Percentiles rank a stretch among this genome's conserved stretches.
Evolutionary conservation across 805 yeast species (phyloP).

Genomic region (Pichia heedii): DNA sequence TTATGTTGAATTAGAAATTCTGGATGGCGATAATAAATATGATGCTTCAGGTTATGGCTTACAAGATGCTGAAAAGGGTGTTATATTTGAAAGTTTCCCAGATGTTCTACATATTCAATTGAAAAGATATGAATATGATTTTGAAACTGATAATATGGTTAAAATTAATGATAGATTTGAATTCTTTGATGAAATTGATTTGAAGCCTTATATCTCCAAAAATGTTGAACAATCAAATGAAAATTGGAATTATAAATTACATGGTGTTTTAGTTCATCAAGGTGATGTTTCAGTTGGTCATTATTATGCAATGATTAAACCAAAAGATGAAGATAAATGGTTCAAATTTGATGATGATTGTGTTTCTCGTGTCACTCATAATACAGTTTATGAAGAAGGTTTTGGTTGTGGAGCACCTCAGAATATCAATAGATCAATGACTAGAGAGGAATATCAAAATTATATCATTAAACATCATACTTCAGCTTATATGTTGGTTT

Average conservation of each 20-base stretch:
- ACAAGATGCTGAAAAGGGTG: slow-evolving; percentile 96
- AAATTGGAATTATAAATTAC: slow-evolving; percentile 72
- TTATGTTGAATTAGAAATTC: slow-evolving; percentile 79
- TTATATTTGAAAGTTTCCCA: slow-evolving; percentile 82
- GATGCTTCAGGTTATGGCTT: slow-evolving; percentile 84
- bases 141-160: slow-evolving; percentile 75
- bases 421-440: slow-evolving; percentile 39
- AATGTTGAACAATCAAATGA: slow-evolving; percentile 37
- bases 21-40: slow-evolving; percentile 93
- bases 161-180: slow-evolving; percentile 91
- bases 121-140: slow-evolving; percentile 91
- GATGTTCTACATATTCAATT: slow-evolving; percentile 88
- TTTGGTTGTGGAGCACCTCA: slow-evolving; percentile 70
- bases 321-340: slow-evolving; percentile 61
- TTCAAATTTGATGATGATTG: slow-evolving; percentile 88
- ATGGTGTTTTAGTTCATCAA: slow-evolving; percentile 91
- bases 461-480: slow-evolving; percentile 73
- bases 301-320: slow-evolving; percentile 89
- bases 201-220: slow-evolving; percentile 68
- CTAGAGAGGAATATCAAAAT: slow-evolving; percentile 53
- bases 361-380: slow-evolving; percentile 77
- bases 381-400: slow-evolving; percentile 85
- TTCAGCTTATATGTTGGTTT: slow-evolving; percentile 95
- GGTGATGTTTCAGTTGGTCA: slow-evolving; percentile 97
- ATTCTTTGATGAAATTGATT: slow-evolving; percentile 74